Evolutionary conservation across 2,329 filamentous ascomycete genomes (phyloP).

Genomic region (Biscogniauxia sp.): DNA sequence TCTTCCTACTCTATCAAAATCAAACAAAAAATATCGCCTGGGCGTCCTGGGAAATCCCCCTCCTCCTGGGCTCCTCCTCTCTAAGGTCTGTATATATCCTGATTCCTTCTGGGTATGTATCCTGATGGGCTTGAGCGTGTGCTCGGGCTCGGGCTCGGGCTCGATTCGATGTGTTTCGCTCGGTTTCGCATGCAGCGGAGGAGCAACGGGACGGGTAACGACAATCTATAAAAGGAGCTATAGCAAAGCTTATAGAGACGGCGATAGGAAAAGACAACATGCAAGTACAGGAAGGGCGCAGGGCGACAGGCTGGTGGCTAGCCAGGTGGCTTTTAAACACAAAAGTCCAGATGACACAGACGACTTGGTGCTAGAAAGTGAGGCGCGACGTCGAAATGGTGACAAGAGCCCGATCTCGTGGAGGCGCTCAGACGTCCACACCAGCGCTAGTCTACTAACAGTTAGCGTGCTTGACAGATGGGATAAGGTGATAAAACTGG

Average conservation of each 20-base stretch:
- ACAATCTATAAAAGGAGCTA: constrained; percentile 12
- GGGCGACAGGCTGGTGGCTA: constrained; percentile 10
- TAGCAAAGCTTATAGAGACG: constrained; percentile 11
- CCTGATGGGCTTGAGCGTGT: constrained; percentile 2
- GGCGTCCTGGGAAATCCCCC: constrained; percentile 1
- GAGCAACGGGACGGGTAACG: constrained; percentile 1
- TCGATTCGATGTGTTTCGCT: constrained; percentile 8
- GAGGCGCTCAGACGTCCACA: background rate
- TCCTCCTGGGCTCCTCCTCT: constrained; percentile 6
- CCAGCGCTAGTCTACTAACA: constrained; percentile 20
- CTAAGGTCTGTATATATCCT: constrained; percentile 15
- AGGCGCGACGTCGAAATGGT: constrained; percentile 31
- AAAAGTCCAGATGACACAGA: constrained; percentile 19
- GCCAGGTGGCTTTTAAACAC: constrained; percentile 9
- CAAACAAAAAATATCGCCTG: constrained; percentile 8
- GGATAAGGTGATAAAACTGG: constrained; percentile 8
- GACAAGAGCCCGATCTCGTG: constrained; percentile 17
- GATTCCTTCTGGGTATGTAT: constrained; percentile 11
- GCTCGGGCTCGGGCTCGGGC: too few relatives aligned
- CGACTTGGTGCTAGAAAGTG: constrained; percentile 15
- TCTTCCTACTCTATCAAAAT: constrained; percentile 12
- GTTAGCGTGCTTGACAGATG: constrained; percentile 13
- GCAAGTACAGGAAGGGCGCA: constrained; percentile 3
- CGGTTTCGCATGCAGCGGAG: constrained; percentile 8
- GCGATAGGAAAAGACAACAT: constrained; percentile 1